Percentiles rank a stretch among this genome's conserved stretches.
phyloP scores from a whole-genome alignment of 768 basidiomycete species.

The Boletus subcaerulescens region DNA sequence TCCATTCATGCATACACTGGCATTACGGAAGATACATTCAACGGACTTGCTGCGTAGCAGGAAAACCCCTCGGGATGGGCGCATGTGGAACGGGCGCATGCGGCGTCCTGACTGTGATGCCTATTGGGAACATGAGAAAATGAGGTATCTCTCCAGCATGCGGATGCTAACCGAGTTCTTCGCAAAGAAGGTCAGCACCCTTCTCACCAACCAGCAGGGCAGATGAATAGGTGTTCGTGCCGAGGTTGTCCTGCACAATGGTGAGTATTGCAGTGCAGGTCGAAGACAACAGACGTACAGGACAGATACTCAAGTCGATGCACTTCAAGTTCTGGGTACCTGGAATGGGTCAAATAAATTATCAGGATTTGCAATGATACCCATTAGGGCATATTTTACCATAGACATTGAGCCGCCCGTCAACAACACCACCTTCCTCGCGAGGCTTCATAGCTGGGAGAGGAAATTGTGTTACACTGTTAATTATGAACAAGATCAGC shows the following conservation, averaged over 20 bases:
- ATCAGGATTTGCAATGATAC: too few species aligned
- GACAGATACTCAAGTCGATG: conserved; percentile 70
- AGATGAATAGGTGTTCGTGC: conserved; percentile 72
- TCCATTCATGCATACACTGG: too few species aligned
- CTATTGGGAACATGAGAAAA: conserved; percentile 26
- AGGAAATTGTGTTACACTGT: not conserved
- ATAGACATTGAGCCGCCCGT: conserved; percentile 59
- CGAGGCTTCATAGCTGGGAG: conserved; percentile 57
- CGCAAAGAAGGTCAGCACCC: conserved; percentile 56
- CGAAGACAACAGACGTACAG: conserved; percentile 38
- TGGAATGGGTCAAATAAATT: too few species aligned
- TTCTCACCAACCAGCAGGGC: conserved; percentile 70
- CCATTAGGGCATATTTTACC: too few species aligned
- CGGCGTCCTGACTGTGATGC: conserved; percentile 58
- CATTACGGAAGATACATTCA: not conserved
- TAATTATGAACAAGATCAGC: not conserved
- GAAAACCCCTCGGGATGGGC: conserved; percentile 50
- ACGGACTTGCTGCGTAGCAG: conserved; percentile 41
- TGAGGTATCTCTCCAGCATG: too few species aligned
- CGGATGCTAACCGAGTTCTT: conserved; percentile 53
- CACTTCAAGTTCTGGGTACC: conserved; percentile 67
- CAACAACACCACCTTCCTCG: conserved; percentile 55
- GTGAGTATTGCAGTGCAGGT: not conserved
- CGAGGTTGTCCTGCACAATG: conserved; percentile 56
- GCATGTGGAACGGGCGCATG: conserved; percentile 72